Conservation (phyloP, 306 rosid species). For the Cucumis melo region DNA sequence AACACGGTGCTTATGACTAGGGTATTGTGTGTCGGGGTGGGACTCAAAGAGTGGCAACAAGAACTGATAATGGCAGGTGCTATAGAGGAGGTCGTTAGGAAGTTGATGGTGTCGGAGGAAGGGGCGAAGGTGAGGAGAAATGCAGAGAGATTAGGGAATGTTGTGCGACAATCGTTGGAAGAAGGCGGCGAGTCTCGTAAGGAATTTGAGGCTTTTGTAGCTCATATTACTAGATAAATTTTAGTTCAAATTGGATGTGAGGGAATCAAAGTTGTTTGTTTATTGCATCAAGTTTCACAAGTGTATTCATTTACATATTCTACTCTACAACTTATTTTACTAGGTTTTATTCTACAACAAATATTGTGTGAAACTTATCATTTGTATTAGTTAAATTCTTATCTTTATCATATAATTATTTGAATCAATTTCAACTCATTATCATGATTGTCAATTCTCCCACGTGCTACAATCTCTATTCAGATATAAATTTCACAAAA, state of each 20-base stretch:
- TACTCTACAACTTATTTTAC: too few species aligned
- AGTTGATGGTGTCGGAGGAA: conserved; percentile 37
- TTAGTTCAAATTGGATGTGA: background rate
- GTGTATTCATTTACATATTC: too few species aligned
- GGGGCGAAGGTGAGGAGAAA: conserved; percentile 39
- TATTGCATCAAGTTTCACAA: too few species aligned
- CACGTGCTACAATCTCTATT: too few species aligned
- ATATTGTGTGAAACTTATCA: too few species aligned
- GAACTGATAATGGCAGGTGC: conserved; percentile 19
- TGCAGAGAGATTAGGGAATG: conserved; percentile 23
- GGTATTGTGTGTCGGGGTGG: conserved; percentile 33
- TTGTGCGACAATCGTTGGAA: conserved; percentile 21
- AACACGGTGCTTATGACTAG: conserved; percentile 40
- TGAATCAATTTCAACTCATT: too few species aligned
- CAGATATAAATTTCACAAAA: too few species aligned
- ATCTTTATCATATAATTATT: too few species aligned
- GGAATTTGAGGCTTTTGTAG: conserved; percentile 57
- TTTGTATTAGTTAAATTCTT: too few species aligned
- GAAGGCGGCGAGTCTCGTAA: conserved; percentile 31
- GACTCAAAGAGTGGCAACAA: conserved; percentile 26
- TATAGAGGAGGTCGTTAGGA: conserved; percentile 29
- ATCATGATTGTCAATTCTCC: too few species aligned
- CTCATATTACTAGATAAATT: conserved; percentile 39
- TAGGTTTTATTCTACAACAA: too few species aligned
- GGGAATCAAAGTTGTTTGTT: too few species aligned